phyloP scores from a whole-genome alignment of 129 eudicot genomes.

The Lonicera japonica region DNA sequence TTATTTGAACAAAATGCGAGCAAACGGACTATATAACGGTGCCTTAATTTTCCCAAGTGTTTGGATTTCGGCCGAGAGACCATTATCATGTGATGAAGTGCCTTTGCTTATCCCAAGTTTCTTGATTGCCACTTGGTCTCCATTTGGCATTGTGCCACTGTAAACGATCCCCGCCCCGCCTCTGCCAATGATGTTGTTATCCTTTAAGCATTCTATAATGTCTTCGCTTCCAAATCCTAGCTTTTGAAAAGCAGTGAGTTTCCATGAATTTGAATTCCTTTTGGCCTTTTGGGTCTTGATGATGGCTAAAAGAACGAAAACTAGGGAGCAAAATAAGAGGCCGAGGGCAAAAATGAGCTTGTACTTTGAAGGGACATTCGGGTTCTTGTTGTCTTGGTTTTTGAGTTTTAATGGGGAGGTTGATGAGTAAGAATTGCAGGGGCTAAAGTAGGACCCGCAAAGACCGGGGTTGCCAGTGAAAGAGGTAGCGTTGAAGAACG shows the following conservation, averaged over 20 bases:
- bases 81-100: constrained; percentile 49
- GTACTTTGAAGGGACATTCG: constrained; percentile 48
- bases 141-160: constrained; percentile 70
- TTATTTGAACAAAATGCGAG: constrained; percentile 60
- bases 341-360: constrained; percentile 61
- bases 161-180: constrained; percentile 77
- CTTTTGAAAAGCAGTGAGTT: constrained; percentile 68
- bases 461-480: constrained; percentile 57
- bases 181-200: constrained; percentile 58
- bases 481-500: constrained; percentile 44
- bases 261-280: constrained; percentile 36
- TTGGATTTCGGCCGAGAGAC: constrained; percentile 66
- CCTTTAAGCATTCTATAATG: constrained; percentile 59
- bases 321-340: constrained; percentile 52
- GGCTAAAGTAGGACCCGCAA: constrained; percentile 31
- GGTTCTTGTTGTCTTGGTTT: constrained; percentile 25
- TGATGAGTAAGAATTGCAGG: constrained; percentile 43
- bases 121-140: constrained; percentile 67
- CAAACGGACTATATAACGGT: constrained; percentile 58
- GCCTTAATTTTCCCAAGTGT: constrained; percentile 64
- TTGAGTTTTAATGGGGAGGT: constrained; percentile 16
- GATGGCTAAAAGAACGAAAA: constrained; percentile 46
- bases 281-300: constrained; percentile 47
- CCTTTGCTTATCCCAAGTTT: constrained; percentile 54
- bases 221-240: constrained; percentile 58